These are phyloP conservation scores for Fusarium mundagurra DNA, from an alignment of 2,329 filamentous ascomycete genomes.

Conservation along the genomic window DNA sequence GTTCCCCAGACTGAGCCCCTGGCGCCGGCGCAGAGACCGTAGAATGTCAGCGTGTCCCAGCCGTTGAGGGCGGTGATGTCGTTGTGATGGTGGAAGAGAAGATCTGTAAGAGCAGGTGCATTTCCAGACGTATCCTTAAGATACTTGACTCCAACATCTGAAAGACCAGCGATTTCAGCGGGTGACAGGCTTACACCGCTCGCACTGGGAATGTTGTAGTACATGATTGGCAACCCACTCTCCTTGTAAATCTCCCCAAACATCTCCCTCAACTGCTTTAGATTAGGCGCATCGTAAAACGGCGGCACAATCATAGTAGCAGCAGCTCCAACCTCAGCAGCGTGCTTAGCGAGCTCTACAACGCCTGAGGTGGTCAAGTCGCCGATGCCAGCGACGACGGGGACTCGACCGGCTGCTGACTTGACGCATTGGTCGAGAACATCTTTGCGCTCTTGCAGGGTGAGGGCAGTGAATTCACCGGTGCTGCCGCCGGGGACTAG, in stretches of 20 bases:
- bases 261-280: conserved; percentile 48
- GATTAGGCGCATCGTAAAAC: conserved; percentile 57
- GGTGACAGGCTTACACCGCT: conserved; percentile 55
- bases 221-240: conserved; percentile 56
- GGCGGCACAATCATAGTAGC: conserved; percentile 61
- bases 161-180: conserved; percentile 54
- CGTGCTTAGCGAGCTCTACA: conserved; percentile 47
- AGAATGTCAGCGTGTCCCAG: conserved; percentile 64
- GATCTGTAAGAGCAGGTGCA: conserved; percentile 58
- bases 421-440: conserved; percentile 50
- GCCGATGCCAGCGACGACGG: conserved; percentile 57
- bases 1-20: conserved; percentile 62
- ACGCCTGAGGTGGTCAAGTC: conserved; percentile 50
- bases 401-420: conserved; percentile 51
- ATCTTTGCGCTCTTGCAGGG: conserved; percentile 56
- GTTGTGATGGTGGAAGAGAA: conserved; percentile 53
- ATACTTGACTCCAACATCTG: conserved; percentile 58
- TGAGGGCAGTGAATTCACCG: conserved; percentile 59
- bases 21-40: conserved; percentile 59
- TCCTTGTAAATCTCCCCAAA: conserved; percentile 53
- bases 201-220: conserved; percentile 62
- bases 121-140: conserved; percentile 64
- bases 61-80: conserved; percentile 61
- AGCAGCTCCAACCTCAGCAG: conserved; percentile 48
- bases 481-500: conserved; percentile 60